Evolutionary conservation across 257 asterid species (phyloP).

Genomic region (Scutellaria minor): DNA sequence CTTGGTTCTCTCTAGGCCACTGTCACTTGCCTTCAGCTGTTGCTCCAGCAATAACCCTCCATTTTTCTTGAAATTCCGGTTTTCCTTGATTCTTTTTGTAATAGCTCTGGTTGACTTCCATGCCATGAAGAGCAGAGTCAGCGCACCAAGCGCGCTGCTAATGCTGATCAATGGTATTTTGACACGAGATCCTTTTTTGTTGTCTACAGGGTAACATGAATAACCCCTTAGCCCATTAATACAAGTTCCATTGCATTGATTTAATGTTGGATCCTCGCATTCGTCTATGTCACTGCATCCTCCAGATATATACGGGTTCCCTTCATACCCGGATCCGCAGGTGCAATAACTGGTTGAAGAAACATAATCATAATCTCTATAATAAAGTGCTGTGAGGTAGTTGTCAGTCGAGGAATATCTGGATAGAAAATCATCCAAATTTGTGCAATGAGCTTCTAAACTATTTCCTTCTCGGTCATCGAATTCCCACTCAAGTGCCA

Average conservation of each 20-base stretch:
- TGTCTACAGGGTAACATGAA: not conserved
- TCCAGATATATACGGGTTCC: conserved; percentile 42
- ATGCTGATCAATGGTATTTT: not conserved
- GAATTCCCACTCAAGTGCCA: conserved; percentile 48
- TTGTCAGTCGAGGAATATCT: too few species aligned
- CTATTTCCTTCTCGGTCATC: too few species aligned
- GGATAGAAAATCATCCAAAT: not conserved
- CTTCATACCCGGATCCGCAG: conserved; percentile 26
- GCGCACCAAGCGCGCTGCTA: conserved; percentile 26
- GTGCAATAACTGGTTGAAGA: conserved; percentile 20
- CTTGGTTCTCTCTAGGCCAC: conserved; percentile 37
- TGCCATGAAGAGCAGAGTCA: conserved; percentile 10
- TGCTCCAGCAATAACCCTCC: conserved; percentile 45
- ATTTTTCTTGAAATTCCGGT: conserved; percentile 37
- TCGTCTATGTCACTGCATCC: conserved; percentile 44
- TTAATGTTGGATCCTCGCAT: not conserved
- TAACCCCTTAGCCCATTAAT: not conserved
- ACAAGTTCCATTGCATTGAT: not conserved
- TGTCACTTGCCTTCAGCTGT: not conserved
- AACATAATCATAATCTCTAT: not conserved
- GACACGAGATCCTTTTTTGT: not conserved
- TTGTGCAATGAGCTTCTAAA: not conserved
- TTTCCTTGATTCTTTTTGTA: conserved; percentile 30
- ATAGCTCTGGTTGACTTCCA: conserved; percentile 31
- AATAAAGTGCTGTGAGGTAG: too few species aligned